These are phyloP conservation scores for Pyrus bretschneideri DNA, from an alignment of 306 rosid genomes.

Conservation along the genomic window DNA sequence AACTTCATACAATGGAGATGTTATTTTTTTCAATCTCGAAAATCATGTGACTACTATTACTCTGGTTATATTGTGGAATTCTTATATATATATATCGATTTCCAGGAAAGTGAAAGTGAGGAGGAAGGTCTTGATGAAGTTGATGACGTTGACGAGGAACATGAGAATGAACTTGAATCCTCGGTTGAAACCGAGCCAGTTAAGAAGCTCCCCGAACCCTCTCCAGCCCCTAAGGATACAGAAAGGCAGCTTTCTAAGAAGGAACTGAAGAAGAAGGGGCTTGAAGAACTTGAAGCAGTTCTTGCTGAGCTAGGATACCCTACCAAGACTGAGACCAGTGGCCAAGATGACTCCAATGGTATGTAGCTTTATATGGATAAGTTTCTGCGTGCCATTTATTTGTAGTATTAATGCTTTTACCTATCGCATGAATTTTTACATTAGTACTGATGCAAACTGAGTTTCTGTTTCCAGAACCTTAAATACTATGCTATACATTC, in stretches of 20 bases:
- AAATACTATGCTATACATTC: neutral
- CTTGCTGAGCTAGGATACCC: slow-evolving; percentile 63
- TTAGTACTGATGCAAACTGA: neutral
- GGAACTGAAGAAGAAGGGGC: slow-evolving; percentile 76
- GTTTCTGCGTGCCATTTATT: neutral
- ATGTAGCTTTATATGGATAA: slow-evolving; percentile 2
- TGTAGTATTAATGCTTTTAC: no score
- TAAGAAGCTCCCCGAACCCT: slow-evolving; percentile 31
- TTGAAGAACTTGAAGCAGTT: slow-evolving; percentile 73
- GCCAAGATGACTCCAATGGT: slow-evolving; percentile 51
- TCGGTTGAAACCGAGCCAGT: slow-evolving; percentile 34
- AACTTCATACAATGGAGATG: neutral
- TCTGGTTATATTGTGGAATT: slow-evolving; percentile 2
- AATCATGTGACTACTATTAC: neutral
- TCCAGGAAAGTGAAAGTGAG: slow-evolving; percentile 63
- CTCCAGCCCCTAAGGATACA: slow-evolving; percentile 46
- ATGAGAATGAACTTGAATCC: slow-evolving; percentile 34
- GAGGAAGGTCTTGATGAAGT: slow-evolving; percentile 45
- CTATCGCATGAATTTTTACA: neutral
- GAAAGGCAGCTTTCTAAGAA: slow-evolving; percentile 81
- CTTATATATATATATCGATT: slow-evolving; percentile 3
- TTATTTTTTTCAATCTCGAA: neutral
- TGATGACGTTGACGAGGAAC: slow-evolving; percentile 55
- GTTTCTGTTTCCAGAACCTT: neutral
- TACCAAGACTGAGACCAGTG: slow-evolving; percentile 29